Conservation (phyloP, 345 rosid genomes). For the Dovyalis caffra region DNA sequence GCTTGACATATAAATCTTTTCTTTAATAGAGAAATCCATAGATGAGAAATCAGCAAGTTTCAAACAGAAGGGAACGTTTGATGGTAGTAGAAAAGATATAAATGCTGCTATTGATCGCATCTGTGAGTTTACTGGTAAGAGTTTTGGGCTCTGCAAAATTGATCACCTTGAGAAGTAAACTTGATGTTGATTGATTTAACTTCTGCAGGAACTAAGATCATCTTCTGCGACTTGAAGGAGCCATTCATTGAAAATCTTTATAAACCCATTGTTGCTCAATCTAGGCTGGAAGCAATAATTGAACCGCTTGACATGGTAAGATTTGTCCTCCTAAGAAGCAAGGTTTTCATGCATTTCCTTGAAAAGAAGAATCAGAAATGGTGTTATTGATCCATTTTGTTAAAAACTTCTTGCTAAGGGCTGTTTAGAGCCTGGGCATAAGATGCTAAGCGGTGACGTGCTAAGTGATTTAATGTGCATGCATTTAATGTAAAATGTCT, state of each 20-base stretch:
- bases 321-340: constrained; percentile 6
- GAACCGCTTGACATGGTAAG: constrained; percentile 83
- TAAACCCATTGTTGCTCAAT: constrained; percentile 69
- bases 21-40: constrained; percentile 47
- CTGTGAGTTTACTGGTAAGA: constrained; percentile 82
- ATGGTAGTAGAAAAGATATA: constrained; percentile 83
- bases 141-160: constrained; percentile 1
- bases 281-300: constrained; percentile 74
- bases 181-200: constrained; percentile 16
- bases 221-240: constrained; percentile 89
- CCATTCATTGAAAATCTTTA: constrained; percentile 79
- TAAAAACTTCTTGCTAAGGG: no score
- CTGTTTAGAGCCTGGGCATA: no score
- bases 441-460: no score
- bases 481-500: no score
- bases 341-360: not conserved
- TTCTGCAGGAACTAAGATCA: constrained; percentile 81
- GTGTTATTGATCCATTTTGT: no score
- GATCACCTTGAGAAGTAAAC: constrained; percentile 6
- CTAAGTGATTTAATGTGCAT: no score
- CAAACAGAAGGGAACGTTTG: constrained; percentile 71
- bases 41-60: constrained; percentile 68
- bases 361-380: not conserved
- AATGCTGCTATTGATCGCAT: constrained; percentile 86
- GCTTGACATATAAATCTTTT: constrained; percentile 8